phyloP scores from a whole-genome alignment of 768 basidiomycete species.

The Pholiota microspora region DNA sequence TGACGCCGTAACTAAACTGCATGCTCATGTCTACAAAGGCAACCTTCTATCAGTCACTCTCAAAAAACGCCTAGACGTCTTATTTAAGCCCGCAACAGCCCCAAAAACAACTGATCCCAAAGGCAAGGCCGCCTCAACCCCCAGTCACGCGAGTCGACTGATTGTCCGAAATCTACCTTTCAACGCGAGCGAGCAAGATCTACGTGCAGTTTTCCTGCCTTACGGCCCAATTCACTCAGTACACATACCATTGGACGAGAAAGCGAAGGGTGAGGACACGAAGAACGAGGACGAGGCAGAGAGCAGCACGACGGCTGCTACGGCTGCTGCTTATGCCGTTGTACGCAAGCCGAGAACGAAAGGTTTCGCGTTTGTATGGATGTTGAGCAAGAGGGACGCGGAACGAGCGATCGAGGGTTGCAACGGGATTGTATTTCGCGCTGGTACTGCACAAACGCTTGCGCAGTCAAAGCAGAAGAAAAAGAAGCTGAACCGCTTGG shows the following conservation, averaged over 20 bases:
- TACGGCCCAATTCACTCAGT: slow-evolving; percentile 87
- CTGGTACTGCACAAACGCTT: slow-evolving; percentile 57
- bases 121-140: slow-evolving; percentile 35
- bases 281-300: slow-evolving; percentile 23
- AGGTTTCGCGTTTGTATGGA: slow-evolving; percentile 97
- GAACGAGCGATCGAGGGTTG: slow-evolving; percentile 76
- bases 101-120: slow-evolving; percentile 30
- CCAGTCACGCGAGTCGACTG: slow-evolving; percentile 74
- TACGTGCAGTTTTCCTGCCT: slow-evolving; percentile 83
- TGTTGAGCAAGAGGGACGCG: slow-evolving; percentile 81
- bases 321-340: slow-evolving; percentile 16
- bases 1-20: slow-evolving; percentile 74
- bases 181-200: slow-evolving; percentile 78
- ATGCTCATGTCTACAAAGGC: slow-evolving; percentile 93
- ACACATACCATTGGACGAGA: slow-evolving; percentile 59
- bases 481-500: slow-evolving; percentile 58
- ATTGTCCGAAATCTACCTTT: slow-evolving; percentile 92
- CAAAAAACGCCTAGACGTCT: slow-evolving; percentile 78
- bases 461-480: slow-evolving; percentile 65
- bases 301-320: slow-evolving; percentile 14
- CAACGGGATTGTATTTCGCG: slow-evolving; percentile 70
- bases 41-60: slow-evolving; percentile 80
- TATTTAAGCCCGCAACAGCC: slow-evolving; percentile 42
- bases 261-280: slow-evolving; percentile 24
- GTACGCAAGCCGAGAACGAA: slow-evolving; percentile 42